A percentile compares a stretch with the other conserved stretches of the same genome.
Evolutionary conservation across 2,329 filamentous ascomycete genomes (phyloP).

Genomic region (Alternaria infectoria): DNA sequence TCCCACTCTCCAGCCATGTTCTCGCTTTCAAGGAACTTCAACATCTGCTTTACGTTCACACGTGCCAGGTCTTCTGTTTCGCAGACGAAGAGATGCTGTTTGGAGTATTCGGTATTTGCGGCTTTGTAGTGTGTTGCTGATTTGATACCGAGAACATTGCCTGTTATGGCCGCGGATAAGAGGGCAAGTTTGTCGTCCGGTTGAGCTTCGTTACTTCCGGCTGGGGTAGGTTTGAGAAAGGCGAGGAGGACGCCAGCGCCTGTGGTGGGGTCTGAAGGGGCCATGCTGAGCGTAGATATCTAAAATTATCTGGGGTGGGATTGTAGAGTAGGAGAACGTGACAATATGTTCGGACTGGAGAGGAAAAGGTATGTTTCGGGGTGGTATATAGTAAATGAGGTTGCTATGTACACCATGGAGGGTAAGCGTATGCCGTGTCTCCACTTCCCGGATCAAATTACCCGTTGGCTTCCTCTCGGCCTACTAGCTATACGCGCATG

Average conservation of each 20-base stretch:
- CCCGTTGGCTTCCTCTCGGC: neutral
- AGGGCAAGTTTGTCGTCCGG: neutral
- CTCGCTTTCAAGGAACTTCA: conserved; percentile 2
- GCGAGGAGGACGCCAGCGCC: neutral
- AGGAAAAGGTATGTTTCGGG: too few relatives aligned
- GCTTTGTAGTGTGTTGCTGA: conserved; percentile 19
- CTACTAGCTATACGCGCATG: neutral
- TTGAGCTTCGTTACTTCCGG: neutral
- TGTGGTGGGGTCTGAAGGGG: neutral
- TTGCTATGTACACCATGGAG: neutral
- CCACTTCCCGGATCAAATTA: neutral
- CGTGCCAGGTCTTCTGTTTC: conserved; percentile 28
- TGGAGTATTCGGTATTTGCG: conserved; percentile 23
- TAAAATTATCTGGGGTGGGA: neutral
- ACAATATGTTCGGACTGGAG: neutral
- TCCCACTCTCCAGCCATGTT: neutral
- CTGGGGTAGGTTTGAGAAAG: conserved; percentile 1
- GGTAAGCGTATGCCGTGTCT: neutral
- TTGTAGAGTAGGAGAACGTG: neutral
- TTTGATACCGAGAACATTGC: neutral
- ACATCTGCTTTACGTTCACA: conserved; percentile 22
- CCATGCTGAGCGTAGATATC: neutral
- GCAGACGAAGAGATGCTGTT: conserved; percentile 33
- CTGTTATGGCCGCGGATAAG: neutral
- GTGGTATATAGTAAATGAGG: too few relatives aligned